Evolutionary conservation across 495 filamentous ascomycete species (phyloP), one percentile per base, ranked within the genome.

Genomic region (Penicillium simplicissimum): DNA sequence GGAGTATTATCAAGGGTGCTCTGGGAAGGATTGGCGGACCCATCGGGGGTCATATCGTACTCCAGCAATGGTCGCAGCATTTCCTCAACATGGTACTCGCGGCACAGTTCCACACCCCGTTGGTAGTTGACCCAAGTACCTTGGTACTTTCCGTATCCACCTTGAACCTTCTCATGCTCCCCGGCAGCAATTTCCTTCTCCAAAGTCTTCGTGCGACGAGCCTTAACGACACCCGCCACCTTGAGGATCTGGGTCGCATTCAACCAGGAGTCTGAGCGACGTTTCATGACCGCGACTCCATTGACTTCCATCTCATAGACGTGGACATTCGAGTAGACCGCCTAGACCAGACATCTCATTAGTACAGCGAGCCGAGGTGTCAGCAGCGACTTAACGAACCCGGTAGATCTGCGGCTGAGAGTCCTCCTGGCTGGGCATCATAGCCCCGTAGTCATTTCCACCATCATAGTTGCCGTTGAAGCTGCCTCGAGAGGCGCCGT

Each of bases 231-330:
- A 31, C 92, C 92, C 14, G 95, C 95, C 33, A 98, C 92, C 74
- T 98, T 98, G 51, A 97, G 78, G 55, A 97, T 96, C 71, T 97
- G 93, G 8, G 93, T 97, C 19, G 93, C 93, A 72, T 97, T 97
- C 64, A 97, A 77, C 92, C 93, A 97, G 58, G 90, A 91, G 70
- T 97, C 93, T 58, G 85, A 85, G 42, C 94, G 90, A 55, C 95
- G 87, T 63, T 94, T 90, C 95, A 98, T 98, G 21, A 97, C 92
- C 14, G 90, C 90, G 59, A 98, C 80, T 23, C 84, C 83, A 71
- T 96, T 93, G 58, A 97, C 89, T 71, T 96, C 92, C 92, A 97
- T 97, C 71, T 98, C 95, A 75, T 97, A 98, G 14, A 98, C 95
- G 37, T 91, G 85, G 17, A 97, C 88, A 64, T 93, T 91, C 1